Base-by-base conservation (phyloP, 164 flowering plant genomes). In the Liriodendron chinense region DNA sequence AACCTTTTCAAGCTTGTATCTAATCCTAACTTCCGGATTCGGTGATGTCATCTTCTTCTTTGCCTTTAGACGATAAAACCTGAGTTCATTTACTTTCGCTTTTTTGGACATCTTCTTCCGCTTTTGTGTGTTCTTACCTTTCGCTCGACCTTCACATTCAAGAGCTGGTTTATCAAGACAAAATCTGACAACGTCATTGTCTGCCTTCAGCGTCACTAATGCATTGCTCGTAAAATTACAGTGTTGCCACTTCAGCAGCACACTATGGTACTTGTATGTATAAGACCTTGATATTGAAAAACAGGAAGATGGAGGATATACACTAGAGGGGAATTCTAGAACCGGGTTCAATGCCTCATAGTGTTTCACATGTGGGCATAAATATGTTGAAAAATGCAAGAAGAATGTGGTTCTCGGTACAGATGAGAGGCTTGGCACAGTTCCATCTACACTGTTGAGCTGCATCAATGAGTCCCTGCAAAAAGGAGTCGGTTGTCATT, bases 41-140 rank as follows among this genome's bases (percentile, higher is more conserved):
- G 98, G 94, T 77, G 98, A 92, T 22, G 78, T 89, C 87, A 93
- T 91, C 89, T 91, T 95, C 90, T 89, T 93, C 77, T 88, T 92
- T 7, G 98, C 98, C 82, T 87, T 89, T 23, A 93, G 75, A 13
- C 97, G 90, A 72, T 87, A 95, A 68, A 89, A 82, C 76, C 89
- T 86, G 53, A 95, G 90, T 79, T 95, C 98, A 70, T 93, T 95
- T 62, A 89, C 26, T 78, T 92, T 95, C 20, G 85, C 89, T 84
- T 86, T 93, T 72, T 77, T 88, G 12, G 94, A 90, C 85, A 83
- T 82, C 76, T 86, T 87, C 26, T 43, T 72, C 53, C 80, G 76
- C 76, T 83, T 88, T 12, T 22, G 23, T 70, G 12, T 70, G 74
- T 81, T 85, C 83, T 82, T 86, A 61, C 57, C 79, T 47, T 77